Base-by-base conservation (phyloP, 257 asterid species). In the Penstemon newberryi region DNA sequence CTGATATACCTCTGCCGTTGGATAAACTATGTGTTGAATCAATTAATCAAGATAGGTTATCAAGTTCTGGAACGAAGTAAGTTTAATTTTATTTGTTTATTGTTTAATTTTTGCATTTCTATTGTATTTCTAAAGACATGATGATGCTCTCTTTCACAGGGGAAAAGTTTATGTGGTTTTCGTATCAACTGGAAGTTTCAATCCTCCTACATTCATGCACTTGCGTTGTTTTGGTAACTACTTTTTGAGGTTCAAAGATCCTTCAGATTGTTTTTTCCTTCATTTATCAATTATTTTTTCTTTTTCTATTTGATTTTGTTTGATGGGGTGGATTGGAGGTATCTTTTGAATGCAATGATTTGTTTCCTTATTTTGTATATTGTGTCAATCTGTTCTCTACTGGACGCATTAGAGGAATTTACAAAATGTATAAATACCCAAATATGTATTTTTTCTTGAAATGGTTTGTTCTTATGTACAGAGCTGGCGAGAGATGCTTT, bases 151-250 rank as follows among this genome's bases (percentile, higher is more conserved):
- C 5, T 52, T 52, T 53, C 18, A 25, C 76, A 78, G 90, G 84
- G 85, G 75, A 71, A 83, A 77, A 45, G 39, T 49, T 49, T 77
- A 63, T 78, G 95, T 78, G 40, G 90, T 90, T 69, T 79, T 89
- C 65, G 93, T 92, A 65, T 83, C 95, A 65, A 85, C 93, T 44
- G 98, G 98, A 77, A 90, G 98, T 78, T 92, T 90, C 67, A 92
- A 90, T 64, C 97, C 98, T 70, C 95, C 96, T 15, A 90, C 97
- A 9, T 83, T 81, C 81, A 86, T 92, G 97, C 98, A 92, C 73
- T 63, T 92, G 76, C 91, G 98, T 44, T 88, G 95, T 70, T 90
- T 92, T 39, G 98, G 98, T 92, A 62, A 63, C 78, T 63, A 5
- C 15, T 25, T 25, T 71, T 25, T 38, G 36, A 3, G 5, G 59